Conservation (phyloP, 345 rosid genomes). For the Cardamine chenopodiifolia region DNA sequence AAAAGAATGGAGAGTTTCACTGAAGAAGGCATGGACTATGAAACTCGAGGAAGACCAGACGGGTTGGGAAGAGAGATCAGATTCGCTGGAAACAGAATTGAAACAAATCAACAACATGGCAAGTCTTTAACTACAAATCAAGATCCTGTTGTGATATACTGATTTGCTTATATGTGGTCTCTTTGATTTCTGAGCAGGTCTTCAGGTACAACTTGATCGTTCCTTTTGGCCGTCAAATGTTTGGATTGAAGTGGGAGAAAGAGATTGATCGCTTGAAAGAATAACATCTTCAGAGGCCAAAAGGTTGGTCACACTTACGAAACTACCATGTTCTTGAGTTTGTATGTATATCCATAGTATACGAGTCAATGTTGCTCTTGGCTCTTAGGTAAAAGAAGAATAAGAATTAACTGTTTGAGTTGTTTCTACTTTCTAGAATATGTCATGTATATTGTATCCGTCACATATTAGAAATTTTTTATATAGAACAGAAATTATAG, state of each 20-base stretch:
- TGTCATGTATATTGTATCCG: slow-evolving; percentile 19
- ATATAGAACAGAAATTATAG: not conserved
- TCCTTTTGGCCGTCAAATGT: slow-evolving; percentile 89
- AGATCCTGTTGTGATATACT: not conserved
- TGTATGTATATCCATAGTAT: slow-evolving; percentile 14
- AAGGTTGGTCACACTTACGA: slow-evolving; percentile 35
- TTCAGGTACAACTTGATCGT: slow-evolving; percentile 80
- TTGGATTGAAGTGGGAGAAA: slow-evolving; percentile 87
- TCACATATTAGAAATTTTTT: slow-evolving; percentile 10
- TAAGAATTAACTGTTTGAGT: not conserved
- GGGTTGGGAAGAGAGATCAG: slow-evolving; percentile 56
- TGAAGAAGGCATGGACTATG: slow-evolving; percentile 74
- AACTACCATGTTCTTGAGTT: slow-evolving; percentile 22
- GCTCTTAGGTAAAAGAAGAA: slow-evolving; percentile 13
- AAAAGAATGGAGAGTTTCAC: slow-evolving; percentile 65
- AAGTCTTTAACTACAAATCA: slow-evolving; percentile 20
- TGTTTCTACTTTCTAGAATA: not conserved
- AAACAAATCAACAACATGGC: slow-evolving; percentile 77
- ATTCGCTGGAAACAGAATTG: slow-evolving; percentile 56
- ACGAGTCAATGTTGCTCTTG: slow-evolving; percentile 29
- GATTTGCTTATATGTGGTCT: slow-evolving; percentile 6
- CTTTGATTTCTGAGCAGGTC: slow-evolving; percentile 54
- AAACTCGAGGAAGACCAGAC: slow-evolving; percentile 53
- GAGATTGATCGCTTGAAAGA: slow-evolving; percentile 68
- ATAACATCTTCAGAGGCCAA: slow-evolving; percentile 21